Base-by-base conservation (phyloP, 768 basidiomycete species). In the Xerocomus potaroensis region DNA sequence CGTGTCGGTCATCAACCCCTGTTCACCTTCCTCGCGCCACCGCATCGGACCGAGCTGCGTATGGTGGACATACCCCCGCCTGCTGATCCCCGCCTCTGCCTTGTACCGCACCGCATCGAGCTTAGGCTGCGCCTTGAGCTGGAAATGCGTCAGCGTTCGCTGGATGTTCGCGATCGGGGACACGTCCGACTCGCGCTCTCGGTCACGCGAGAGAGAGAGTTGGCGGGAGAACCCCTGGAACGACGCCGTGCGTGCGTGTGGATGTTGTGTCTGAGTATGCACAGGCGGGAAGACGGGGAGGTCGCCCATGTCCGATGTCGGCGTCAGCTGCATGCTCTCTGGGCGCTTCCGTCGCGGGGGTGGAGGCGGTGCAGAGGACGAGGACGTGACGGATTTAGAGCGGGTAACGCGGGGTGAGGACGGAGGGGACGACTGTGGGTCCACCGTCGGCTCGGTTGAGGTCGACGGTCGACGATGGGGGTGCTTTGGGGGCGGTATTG, bases 101-200 rank as follows among this genome's bases (percentile, higher is more conserved):
- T 86, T 86, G 63, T 78, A 86, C 49, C 81, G 67, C 21, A 80
- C 83, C 24, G 77, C 76, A 47, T 85, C 83, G 21, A 84, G 59
- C 35, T 67, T 73, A 0, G 81, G 82, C 56, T 79, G 73, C 11
- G 70, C 70, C 16, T 57, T 59, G 42, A 64, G 60, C n/a, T 68
- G 68, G 8, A 74, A 56, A 26, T 59, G 58, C 9, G 57, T 68
- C 39, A 79, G 53, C 45, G 75, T 75, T 22, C 69, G 67, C 52
- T 78, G 75, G 27, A 81, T 61, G 40, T 61, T 60, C 24, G 69
- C 61, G 7, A 75, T 62, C 19, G 69, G 62, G 3, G 70, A 66
- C 41, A 54, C 57, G 31, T 55, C 63, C 45, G 39, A 32, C 7
- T 58, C 58, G 42, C 46, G 58, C 43, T 47, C 59, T 10, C 27